Conservation (phyloP, 1,284 basidiomycete species). For the Cryptococcus sp. region DNA sequence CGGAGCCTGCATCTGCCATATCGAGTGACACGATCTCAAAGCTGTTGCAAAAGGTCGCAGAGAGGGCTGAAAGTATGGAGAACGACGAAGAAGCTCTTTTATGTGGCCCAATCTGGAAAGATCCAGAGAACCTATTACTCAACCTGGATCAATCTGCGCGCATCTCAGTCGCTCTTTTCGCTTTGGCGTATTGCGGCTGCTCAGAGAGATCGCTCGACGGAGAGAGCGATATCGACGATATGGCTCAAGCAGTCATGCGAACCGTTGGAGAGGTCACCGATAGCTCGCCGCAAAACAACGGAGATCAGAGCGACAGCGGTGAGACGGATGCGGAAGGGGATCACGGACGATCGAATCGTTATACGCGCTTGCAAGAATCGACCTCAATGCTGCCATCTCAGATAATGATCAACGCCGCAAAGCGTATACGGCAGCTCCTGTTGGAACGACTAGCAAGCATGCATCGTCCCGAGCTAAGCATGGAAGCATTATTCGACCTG, state of each 20-base stretch:
- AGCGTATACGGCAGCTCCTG: constrained; percentile 16
- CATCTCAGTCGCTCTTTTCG: constrained; percentile 25
- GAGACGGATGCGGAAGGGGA: too few relatives aligned
- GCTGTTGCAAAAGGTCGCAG: background rate
- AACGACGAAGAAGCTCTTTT: constrained; percentile 13
- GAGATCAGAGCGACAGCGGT: too few relatives aligned
- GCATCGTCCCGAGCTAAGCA: constrained; percentile 15
- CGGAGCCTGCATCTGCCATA: background rate
- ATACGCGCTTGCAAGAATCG: too few relatives aligned
- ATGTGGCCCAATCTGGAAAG: constrained; percentile 4
- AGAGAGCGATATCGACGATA: too few relatives aligned
- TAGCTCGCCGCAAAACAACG: too few relatives aligned
- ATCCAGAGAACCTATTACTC: constrained; percentile 6
- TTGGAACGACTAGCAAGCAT: constrained; percentile 16
- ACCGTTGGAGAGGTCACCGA: too few relatives aligned
- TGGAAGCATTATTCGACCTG: constrained; percentile 30
- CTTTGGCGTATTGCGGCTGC: background rate
- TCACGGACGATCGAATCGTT: too few relatives aligned
- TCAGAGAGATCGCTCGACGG: too few relatives aligned
- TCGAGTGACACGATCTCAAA: background rate
- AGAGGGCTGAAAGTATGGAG: background rate
- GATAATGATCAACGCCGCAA: constrained; percentile 2
- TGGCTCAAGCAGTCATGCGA: too few relatives aligned
- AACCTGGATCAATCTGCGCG: constrained; percentile 31
- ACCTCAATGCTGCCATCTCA: background rate